Base-by-base conservation (phyloP, 306 rosid species). In the Prinsepia uniflora region DNA sequence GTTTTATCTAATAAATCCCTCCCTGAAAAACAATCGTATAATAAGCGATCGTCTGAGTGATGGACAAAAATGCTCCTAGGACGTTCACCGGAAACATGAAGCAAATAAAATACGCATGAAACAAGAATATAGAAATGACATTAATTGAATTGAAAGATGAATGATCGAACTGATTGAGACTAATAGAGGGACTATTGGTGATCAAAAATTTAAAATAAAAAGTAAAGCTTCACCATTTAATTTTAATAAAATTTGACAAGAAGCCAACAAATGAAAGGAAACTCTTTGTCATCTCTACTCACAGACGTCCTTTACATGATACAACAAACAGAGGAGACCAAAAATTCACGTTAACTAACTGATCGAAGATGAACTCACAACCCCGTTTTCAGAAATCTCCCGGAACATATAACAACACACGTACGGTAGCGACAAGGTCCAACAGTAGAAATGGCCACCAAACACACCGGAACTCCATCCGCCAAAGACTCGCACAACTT, bases 341-440 rank as follows among this genome's bases (percentile, higher is more conserved):
- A 83, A 71, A 56, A 63, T 61, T 75, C 52, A 72, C 10, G 77
- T 18, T n/a, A n/a, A n/a, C n/a, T n/a, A 72, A 66, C 24, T 59
- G 74, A 73, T 68, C 42, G 8, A 52, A 3, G 57, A 52, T 17
- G 56, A 64, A 76, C 81, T 79, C 84, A 71, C 83, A 82, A 61
- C 64, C 82, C 59, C 81, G 71, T 67, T 52, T 22, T 46, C 59
- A 70, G 80, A 73, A 54, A 63, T 72, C 64, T 67, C n/a, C 18
- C n/a, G 57, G 50, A 60, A 15, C 61, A 75, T 71, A 76, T 74
- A 62, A 64, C 10, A 62, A 64, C 10, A 39, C 75, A 54, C 61
- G 36, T 18, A 58, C 72, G 46, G 70, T 30, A 36, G 59, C 10
- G n/a, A 47, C 3, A 10, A 70, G 70, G 79, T 70, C 74, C 70